phyloP scores from a whole-genome alignment of 2,329 filamentous ascomycete genomes.

The Exophiala phaeomuriformis region DNA sequence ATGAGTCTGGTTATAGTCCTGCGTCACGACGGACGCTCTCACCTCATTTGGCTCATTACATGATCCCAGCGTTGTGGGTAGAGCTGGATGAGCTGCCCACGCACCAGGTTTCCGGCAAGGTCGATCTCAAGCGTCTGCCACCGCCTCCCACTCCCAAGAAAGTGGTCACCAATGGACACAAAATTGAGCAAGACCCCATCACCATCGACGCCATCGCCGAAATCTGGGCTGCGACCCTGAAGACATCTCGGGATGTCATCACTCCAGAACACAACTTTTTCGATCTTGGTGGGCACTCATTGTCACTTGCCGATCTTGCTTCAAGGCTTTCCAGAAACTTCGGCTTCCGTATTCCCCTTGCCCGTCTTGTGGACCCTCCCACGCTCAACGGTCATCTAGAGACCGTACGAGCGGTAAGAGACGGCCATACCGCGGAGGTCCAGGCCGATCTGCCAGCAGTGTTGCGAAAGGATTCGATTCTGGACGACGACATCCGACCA shows the following conservation, averaged over 20 bases:
- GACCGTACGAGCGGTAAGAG: conserved; percentile 61
- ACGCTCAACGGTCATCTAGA: conserved; percentile 67
- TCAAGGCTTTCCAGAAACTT: conserved; percentile 61
- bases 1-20: conserved; percentile 65
- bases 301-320: conserved; percentile 70
- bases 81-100: conserved; percentile 64
- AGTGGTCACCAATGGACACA: conserved; percentile 34
- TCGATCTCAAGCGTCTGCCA: conserved; percentile 64
- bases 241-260: conserved; percentile 55
- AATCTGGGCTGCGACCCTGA: conserved; percentile 64
- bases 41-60: conserved; percentile 67
- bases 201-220: conserved; percentile 60
- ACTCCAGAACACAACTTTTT: conserved; percentile 70
- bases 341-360: conserved; percentile 65
- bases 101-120: conserved; percentile 71
- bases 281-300: conserved; percentile 70
- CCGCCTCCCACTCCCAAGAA: conserved; percentile 44
- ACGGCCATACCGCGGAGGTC: conserved; percentile 65
- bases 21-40: conserved; percentile 58
- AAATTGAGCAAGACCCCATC: conserved; percentile 55
- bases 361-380: conserved; percentile 61
- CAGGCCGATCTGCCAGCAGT: conserved; percentile 68
- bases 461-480: conserved; percentile 56
- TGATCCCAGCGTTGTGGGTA: conserved; percentile 75
- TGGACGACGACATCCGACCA: conserved; percentile 63